Base-by-base conservation (phyloP, 352 stramenopile genomes). In the Pythium aristosporum region DNA sequence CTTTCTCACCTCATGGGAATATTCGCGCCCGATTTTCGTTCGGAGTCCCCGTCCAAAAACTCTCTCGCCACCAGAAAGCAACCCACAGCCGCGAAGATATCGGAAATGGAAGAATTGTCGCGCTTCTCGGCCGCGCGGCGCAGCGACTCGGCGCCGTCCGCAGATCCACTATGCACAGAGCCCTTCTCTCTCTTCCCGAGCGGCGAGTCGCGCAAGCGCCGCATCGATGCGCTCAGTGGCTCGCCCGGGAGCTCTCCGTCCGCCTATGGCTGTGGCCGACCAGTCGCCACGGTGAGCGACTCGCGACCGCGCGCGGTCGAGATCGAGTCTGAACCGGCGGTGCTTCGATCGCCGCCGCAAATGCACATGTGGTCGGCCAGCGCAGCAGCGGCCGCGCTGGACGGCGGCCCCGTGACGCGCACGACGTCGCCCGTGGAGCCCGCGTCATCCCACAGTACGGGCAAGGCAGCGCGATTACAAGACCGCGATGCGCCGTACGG, bases 321-420 rank as follows among this genome's bases (percentile, higher is more conserved):
- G 34, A 47, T 53, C 9, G 48, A 52, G 34, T 25, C 21, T 3
- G 55, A 62, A 25, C 43, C 55, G 18, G 37, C 55, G 21, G n/a
- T 21, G 0, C 15, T 34, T 6, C 55, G 18, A 23, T 30, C 23
- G 23, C 49, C 59, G 10, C 61, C 61, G 21, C 39, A 55, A 20
- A 48, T 68, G 23, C 61, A 68, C 15, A 12, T 39, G 44, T 68
- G 61, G 61, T 68, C 53, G 18, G 61, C 61, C 15, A 65, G 49
- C 37, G 58, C 58, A 1, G 49, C 41, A 1, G 43, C 32, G 13
- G 61, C 50, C 0, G 50, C 30, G 8, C 30, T 63, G 12, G 53
- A 50, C 11, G 61, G 41, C 28, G 50, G 39, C 8, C 53, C 39
- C 46, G 61, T 60, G 54, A 69, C 62, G 48, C 55, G 44, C 36